Evolutionary conservation across 2,329 filamentous ascomycete species (phyloP).

Genomic region (Shiraia sp.): DNA sequence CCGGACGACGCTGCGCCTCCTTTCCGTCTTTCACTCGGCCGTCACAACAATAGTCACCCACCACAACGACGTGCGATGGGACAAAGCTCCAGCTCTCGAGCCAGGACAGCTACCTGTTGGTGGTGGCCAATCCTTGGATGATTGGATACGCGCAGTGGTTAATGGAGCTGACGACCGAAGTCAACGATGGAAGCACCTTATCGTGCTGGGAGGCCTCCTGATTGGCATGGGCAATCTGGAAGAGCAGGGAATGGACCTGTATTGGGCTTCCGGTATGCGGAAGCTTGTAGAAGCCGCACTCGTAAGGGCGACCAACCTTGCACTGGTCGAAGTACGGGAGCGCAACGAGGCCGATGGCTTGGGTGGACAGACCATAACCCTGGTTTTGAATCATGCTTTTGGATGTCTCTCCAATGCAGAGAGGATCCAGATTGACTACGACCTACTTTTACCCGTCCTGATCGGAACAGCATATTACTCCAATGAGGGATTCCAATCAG

Average conservation of each 20-base stretch:
- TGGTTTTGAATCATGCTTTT: constrained; percentile 78
- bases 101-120: constrained; percentile 38
- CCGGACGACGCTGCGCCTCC: constrained; percentile 65
- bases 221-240: constrained; percentile 65
- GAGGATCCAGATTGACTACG: constrained; percentile 64
- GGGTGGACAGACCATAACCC: constrained; percentile 57
- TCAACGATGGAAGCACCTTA: constrained; percentile 77
- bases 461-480: constrained; percentile 70
- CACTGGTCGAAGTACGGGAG: constrained; percentile 62
- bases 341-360: constrained; percentile 57
- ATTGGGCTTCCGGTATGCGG: constrained; percentile 64
- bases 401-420: constrained; percentile 67
- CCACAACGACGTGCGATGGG: constrained; percentile 41
- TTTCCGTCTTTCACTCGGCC: constrained; percentile 74
- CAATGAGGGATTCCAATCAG: constrained; percentile 73
- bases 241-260: constrained; percentile 57
- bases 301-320: constrained; percentile 75
- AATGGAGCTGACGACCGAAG: constrained; percentile 64
- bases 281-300: constrained; percentile 73
- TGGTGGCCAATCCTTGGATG: constrained; percentile 57
- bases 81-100: constrained; percentile 29
- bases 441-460: constrained; percentile 69
- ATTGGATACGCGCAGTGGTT: constrained; percentile 63
- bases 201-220: constrained; percentile 78
- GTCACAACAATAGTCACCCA: constrained; percentile 59